Base-by-base conservation (phyloP, 2,329 filamentous ascomycete species). In the Pseudogymnoascus sp. region DNA sequence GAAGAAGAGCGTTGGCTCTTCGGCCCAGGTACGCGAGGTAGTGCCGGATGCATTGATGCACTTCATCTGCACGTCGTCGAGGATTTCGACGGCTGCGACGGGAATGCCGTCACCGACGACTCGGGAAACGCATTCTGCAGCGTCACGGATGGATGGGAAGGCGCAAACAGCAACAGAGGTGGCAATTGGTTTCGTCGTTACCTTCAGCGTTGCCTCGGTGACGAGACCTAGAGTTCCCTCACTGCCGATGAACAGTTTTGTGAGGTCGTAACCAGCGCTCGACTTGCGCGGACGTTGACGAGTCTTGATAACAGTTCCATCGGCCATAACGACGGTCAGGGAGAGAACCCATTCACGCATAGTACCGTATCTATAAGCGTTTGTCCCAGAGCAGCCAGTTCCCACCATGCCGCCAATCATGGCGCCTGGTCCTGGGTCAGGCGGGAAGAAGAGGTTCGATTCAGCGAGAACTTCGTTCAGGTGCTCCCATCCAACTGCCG, bases 341-440 rank as follows among this genome's bases (percentile, higher is more conserved):
- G 83, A 88, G 19, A 95, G 75, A 10, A 96, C 92, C 91, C 91
- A 96, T 71, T 96, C 91, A 63, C 89, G 85, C 90, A 96, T 96
- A 2, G 91, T 96, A 63, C 91, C 92, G 72, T 95, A 96, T 61
- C 91, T 82, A 75, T 95, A 95, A 13, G 91, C 86, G 71, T 96
- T 96, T 12, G 91, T 96, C 61, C 91, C 91, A 69, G 79, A 82
- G 75, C 80, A 83, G 34, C 81, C 81, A 2, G 88, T 91, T 19
- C 86, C 88, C 33, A 91, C 83, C 88, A 91, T 91, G 60, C 91
- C 91, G 61, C 91, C 91, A 67, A 96, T 96, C 85, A 90, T 90
- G 63, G 91, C 91, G 15, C 91, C 90, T 58, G 92, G 91, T 59
- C 91, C 92, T 15, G 91, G 91, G 72, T 96, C 91, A 0, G 90